These are phyloP conservation scores for Pichia rugopelliculosa DNA, from an alignment of 805 yeast species.

Conservation along the genomic window DNA sequence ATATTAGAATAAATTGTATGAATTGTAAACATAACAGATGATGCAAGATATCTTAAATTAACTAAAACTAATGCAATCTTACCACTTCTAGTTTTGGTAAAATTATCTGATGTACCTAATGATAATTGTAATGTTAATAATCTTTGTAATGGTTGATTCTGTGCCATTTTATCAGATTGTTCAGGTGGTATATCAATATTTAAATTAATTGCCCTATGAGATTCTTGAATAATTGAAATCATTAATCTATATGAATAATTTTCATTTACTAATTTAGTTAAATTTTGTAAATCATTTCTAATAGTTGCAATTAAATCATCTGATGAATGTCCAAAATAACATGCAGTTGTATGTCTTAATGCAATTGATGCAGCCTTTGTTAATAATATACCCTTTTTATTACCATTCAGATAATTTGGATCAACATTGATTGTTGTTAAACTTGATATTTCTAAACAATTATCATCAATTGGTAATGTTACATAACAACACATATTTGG, in stretches of 20 bases:
- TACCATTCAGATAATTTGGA: constrained; percentile 6
- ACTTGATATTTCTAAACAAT: constrained; percentile 19
- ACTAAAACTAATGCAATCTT: constrained; percentile 55
- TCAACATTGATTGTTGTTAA: constrained; percentile 15
- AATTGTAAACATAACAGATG: constrained; percentile 57
- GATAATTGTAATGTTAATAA: constrained; percentile 62
- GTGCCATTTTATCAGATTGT: constrained; percentile 65
- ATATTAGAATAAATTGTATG: constrained; percentile 60
- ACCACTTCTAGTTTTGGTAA: constrained; percentile 34
- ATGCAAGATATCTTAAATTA: constrained; percentile 63
- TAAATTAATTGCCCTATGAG: constrained; percentile 69
- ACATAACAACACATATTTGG: constrained; percentile 43
- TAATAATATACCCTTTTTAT: constrained; percentile 29
- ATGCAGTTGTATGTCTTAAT: constrained; percentile 58
- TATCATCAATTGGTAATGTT: constrained; percentile 22
- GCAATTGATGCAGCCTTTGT: constrained; percentile 55
- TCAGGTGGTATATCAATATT: constrained; percentile 65
- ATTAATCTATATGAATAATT: constrained; percentile 29
- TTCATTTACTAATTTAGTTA: constrained; percentile 17
- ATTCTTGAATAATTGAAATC: constrained; percentile 48
- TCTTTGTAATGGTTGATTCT: constrained; percentile 72
- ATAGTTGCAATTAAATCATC: constrained; percentile 64
- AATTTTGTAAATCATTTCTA: constrained; percentile 37
- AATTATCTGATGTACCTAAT: constrained; percentile 43
- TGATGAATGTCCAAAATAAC: constrained; percentile 56